Evolutionary conservation across 495 filamentous ascomycete species (phyloP), one percentile per base, ranked within the genome.

Genomic region (Aspergillus affinis): DNA sequence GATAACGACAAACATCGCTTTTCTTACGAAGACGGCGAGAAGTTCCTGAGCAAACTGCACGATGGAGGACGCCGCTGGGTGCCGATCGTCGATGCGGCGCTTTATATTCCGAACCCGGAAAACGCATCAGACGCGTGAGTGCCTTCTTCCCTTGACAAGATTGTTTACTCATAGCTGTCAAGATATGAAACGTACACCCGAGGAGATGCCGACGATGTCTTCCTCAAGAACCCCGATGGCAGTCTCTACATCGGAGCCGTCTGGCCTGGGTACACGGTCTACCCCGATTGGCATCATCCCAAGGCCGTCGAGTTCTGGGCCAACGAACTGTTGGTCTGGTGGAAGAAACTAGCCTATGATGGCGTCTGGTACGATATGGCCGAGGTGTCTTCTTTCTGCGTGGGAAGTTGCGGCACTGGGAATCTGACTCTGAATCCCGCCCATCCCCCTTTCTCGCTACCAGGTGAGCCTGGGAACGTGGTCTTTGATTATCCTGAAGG

Each of bases 81-180:
- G 8, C 90, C 90, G 0, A 94, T 96, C 50, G 82, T 96, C n/a
- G 91, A 95, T 67, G 81, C 88, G 3, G 91, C 89, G 6, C 84
- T 94, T 29, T 93, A 92, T 62, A 83, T 86, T 23, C 89, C 90
- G 0, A 88, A 91, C 54, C 89, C 89, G 3, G 73, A 82, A 17
- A 89, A 94, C 63, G 77, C 79, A 0, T 86, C 78, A 47, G 91
- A 95, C 72, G 82, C 82, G 69, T 87, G 65, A 68, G 78, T 69
- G 7, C 19, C 29, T 15, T 45, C 32, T 9, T 36, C 21, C 20
- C 30, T 7, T 51, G 10, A 32, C 18, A 10, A n/a, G 18, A 2
- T 21, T 32, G 4, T 53, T 30, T 13, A n/a, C 8, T 18, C n/a
- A 10, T 47, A 13, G 6, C 27, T 15, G 19, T 44, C 27, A 51